Percentiles rank a stretch among this genome's conserved stretches.
Evolutionary conservation across 1,284 basidiomycete genomes (phyloP).

Genomic region (Microbotryomycetes sp.): DNA sequence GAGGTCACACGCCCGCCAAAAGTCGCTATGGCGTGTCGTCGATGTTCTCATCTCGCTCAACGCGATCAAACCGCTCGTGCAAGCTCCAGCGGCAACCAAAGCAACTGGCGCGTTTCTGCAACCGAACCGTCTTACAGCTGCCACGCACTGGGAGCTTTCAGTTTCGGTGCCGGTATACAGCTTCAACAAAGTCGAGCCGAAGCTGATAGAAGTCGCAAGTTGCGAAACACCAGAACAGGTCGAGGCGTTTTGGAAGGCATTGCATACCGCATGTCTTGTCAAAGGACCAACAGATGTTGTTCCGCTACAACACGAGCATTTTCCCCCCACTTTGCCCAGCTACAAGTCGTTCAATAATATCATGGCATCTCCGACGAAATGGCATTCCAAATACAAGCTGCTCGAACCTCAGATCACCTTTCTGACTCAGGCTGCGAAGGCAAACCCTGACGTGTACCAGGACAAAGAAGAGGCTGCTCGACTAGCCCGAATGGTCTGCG

Average conservation of each 20-base stretch:
- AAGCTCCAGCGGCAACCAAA: constrained; percentile 3
- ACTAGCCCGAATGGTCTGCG: neutral
- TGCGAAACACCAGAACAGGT: neutral
- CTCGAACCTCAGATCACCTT: constrained; percentile 8
- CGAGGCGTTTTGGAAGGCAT: neutral
- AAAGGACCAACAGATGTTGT: neutral
- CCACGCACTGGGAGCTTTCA: constrained; percentile 57
- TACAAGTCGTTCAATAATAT: neutral
- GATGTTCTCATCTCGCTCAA: constrained; percentile 51
- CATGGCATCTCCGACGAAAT: constrained; percentile 5
- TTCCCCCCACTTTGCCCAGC: neutral
- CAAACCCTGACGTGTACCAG: neutral
- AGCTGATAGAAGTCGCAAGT: neutral
- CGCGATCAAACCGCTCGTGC: constrained; percentile 52
- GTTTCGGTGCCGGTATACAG: constrained; percentile 50
- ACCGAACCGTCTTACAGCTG: constrained; percentile 39
- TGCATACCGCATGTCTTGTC: neutral
- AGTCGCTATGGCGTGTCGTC: constrained; percentile 55
- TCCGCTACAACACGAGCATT: neutral
- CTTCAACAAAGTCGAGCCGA: constrained; percentile 48
- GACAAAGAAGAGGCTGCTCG: neutral
- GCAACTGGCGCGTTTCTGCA: neutral
- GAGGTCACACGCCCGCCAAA: constrained; percentile 51
- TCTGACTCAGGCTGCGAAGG: constrained; percentile 5
- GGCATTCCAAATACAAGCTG: constrained; percentile 25